Evolutionary conservation across 768 basidiomycete genomes (phyloP), one percentile per base, ranked within the genome.

Genomic region (Tulasnella sp.): DNA sequence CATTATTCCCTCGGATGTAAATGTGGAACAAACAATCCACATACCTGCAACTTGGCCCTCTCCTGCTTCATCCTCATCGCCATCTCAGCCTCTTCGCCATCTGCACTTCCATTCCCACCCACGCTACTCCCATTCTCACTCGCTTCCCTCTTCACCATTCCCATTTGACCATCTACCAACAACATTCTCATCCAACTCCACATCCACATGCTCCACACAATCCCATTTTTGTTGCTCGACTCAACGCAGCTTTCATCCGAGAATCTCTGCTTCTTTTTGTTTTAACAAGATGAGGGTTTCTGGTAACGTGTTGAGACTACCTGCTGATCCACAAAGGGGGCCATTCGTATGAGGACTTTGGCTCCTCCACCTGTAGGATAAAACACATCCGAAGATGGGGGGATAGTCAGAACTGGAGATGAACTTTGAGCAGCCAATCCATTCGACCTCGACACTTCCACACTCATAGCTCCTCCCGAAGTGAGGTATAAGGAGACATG

Each of bases 171-270:
- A 35, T 3, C 6, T 28, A 12, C 58, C 59, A n/a, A 63, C 63
- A 55, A 69, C 56, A 27, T 68, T 67, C 28, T 74, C 78, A 43
- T 77, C 76, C 27, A 68, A 65, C 44, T 74, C 75, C 32, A 63
- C 62, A 43, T 70, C 65, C 3, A 72, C 66, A n/a, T n/a, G n/a
- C n/a, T n/a, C 58, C 79, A 76, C 15, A 84, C 69, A 83, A 96
- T 3, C 93, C 93, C 45, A 81, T 70, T 45, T 78, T 75, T 20
- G 75, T 72, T 0, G 93, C 93, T 60, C 80, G 76, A 4, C 69
- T 66, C 41, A 99, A 65, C 1, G 86, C 82, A 40, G 79, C 78
- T 61, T 77, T 80, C 79, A 96, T 81, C 83, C 93, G 95, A 31
- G 69, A 67, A 68, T 89, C 80, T 57, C 90, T 32, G 71, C 69